Base-by-base conservation (phyloP, 176 grass and related monocot genomes). In the Carex kokanica region DNA sequence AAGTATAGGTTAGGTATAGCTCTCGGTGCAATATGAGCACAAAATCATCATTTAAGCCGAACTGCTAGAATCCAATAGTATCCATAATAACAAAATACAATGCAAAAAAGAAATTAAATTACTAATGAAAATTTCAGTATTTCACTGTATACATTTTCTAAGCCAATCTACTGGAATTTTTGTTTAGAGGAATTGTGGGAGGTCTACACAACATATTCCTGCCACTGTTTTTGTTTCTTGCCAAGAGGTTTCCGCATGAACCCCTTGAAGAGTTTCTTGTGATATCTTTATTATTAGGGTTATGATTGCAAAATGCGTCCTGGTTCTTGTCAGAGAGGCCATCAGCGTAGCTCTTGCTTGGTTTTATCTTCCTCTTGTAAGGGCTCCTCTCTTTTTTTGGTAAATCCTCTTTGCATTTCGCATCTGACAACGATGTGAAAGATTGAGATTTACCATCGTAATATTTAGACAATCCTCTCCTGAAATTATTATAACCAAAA, bases 401-500 rank as follows among this genome's bases (percentile, higher is more conserved):
- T 17, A 97, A 72, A 75, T 97, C 95, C 24, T 92, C 90, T 13
- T 92, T 63, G 84, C 88, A 91, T 57, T 86, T 79, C 59, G 87
- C 95, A 20, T 92, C 90, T 5, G 87, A 85, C 73, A 97, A 81
- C n/a, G 85, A 94, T 55, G 85, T 83, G 56, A 92, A 94, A 0
- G 95, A 97, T 67, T 94, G 87, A 5, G 95, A 97, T 81, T 94
- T 97, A 15, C 95, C 95, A 36, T 97, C 88, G 3, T 94, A 97
- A 83, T 90, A 94, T 20, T 66, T 91, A 5, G 92, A 97, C 8
- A 97, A 17, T 64, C 95, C 95, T 85, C 78, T 97, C 86, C 95
- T 97, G 88, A 32, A 91, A 51, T 34, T n/a, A 51, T 34, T 57
- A 59, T 5, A 29, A 31, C 5, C 1, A 78, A 73, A 74, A 56